A percentile compares a stretch with the other conserved stretches of the same genome.
Evolutionary conservation across 164 flowering plant genomes (phyloP).

Genomic region (Akebia trifoliata): DNA sequence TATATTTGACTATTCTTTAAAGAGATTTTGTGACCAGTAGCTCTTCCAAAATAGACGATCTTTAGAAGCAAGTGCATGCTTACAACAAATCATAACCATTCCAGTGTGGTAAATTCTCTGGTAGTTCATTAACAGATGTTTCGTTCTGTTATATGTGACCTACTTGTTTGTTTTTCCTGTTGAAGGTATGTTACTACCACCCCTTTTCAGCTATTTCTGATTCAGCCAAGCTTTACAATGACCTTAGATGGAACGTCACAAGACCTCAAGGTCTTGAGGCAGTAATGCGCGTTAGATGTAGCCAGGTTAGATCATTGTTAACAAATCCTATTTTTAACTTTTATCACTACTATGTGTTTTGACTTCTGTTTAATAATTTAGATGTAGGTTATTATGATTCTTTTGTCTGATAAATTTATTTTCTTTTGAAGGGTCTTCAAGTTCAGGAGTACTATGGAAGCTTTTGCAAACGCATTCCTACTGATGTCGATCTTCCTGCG

Average conservation of each 20-base stretch:
- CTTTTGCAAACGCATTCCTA: conserved; percentile 94
- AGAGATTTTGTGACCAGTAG: too few species aligned
- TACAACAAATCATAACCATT: too few species aligned
- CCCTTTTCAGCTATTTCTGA: conserved; percentile 92
- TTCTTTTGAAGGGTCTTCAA: conserved; percentile 80
- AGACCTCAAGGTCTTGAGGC: conserved; percentile 99
- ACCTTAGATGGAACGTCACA: conserved; percentile 95
- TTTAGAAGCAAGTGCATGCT: too few species aligned
- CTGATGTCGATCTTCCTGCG: conserved; percentile 96
- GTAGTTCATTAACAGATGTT: background rate
- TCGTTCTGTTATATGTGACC: background rate
- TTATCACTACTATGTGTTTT: too few species aligned
- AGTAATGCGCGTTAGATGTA: conserved; percentile 97
- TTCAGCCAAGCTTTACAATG: conserved; percentile 94
- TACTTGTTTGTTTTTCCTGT: conserved; percentile 5
- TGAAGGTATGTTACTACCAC: conserved; percentile 83
- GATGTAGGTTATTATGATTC: too few species aligned
- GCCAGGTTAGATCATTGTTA: conserved; percentile 56
- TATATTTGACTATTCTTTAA: too few species aligned
- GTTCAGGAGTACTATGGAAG: conserved; percentile 95
- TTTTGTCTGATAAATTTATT: conserved; percentile 1
- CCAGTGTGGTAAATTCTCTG: too few species aligned
- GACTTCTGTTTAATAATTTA: too few species aligned
- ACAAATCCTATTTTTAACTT: background rate
- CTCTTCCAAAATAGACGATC: too few species aligned